A percentile compares a stretch with the other conserved stretches of the same genome.
Conservation (phyloP, 2,329 filamentous ascomycete genomes). For the Pezizomycotina sp. region DNA sequence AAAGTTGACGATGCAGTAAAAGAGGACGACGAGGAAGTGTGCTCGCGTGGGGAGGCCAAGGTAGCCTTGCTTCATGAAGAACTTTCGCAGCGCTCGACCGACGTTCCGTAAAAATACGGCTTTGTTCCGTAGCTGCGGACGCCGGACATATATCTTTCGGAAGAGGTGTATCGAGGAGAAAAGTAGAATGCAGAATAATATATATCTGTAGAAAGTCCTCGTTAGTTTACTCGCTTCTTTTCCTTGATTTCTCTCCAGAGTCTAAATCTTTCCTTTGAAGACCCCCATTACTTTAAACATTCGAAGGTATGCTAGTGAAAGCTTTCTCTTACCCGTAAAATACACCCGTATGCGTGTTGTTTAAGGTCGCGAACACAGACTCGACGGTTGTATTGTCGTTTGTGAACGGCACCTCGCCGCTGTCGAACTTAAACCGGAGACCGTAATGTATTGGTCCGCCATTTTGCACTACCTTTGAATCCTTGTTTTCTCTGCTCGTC, state of each 20-base stretch:
- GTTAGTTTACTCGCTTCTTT: no score
- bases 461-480: no score
- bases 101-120: constrained; percentile 5
- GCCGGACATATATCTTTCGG: constrained; percentile 10
- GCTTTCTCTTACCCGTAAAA: constrained; percentile 20
- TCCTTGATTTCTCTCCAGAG: no score
- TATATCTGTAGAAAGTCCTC: no score
- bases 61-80: constrained; percentile 17
- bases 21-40: constrained; percentile 14
- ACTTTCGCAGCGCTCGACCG: constrained; percentile 5
- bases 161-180: constrained; percentile 14
- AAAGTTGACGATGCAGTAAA: constrained; percentile 12
- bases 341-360: constrained; percentile 16
- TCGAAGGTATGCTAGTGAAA: no score
- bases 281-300: no score
- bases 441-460: constrained; percentile 20
- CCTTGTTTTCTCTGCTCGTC: no score
- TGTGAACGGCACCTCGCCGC: constrained; percentile 11
- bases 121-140: constrained; percentile 6
- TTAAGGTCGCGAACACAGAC: constrained; percentile 17
- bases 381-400: constrained; percentile 17
- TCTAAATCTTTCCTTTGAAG: no score
- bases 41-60: constrained; percentile 14
- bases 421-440: constrained; percentile 11
- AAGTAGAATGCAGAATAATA: constrained; percentile 10